A percentile compares a stretch with the other conserved stretches of the same genome.
Conservation (phyloP, 352 stramenopile genomes). For the Globisporangium okanoganense region DNA sequence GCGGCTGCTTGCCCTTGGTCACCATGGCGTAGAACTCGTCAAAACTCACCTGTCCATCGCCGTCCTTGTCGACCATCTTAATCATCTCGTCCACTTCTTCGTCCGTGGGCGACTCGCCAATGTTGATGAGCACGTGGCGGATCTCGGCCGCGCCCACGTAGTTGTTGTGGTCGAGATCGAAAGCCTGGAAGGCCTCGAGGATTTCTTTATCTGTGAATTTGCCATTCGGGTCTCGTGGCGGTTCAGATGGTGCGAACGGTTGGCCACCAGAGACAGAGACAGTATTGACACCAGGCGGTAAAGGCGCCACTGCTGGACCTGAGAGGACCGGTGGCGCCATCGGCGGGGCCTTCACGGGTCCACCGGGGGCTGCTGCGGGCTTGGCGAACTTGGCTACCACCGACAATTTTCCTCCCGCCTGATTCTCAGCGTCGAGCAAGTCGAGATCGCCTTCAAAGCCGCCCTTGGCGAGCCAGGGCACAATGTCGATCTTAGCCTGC, state of each 20-base stretch:
- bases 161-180: constrained; percentile 96
- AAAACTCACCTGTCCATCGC: constrained; percentile 93
- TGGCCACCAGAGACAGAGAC: constrained; percentile 45
- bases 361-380: constrained; percentile 33
- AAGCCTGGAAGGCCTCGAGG: constrained; percentile 90
- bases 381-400: constrained; percentile 87
- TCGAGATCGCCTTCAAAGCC: constrained; percentile 91
- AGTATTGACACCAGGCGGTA: constrained; percentile 52
- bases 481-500: constrained; percentile 86
- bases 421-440: constrained; percentile 76
- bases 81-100: constrained; percentile 98
- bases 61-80: constrained; percentile 94
- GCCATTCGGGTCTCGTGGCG: constrained; percentile 88
- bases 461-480: constrained; percentile 91
- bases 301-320: constrained; percentile 51
- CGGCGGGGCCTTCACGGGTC: constrained; percentile 42
- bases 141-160: constrained; percentile 94
- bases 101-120: constrained; percentile 92
- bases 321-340: constrained; percentile 63
- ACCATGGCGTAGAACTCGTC: constrained; percentile 96
- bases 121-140: constrained; percentile 94
- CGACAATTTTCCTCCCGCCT: constrained; percentile 82
- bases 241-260: constrained; percentile 62
- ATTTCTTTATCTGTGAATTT: constrained; percentile 97
- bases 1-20: constrained; percentile 90